Percentiles rank a stretch among this genome's conserved stretches.
Evolutionary conservation across 108 stramenopile genomes (phyloP).

Genomic region (Licmophora abbreviata): DNA sequence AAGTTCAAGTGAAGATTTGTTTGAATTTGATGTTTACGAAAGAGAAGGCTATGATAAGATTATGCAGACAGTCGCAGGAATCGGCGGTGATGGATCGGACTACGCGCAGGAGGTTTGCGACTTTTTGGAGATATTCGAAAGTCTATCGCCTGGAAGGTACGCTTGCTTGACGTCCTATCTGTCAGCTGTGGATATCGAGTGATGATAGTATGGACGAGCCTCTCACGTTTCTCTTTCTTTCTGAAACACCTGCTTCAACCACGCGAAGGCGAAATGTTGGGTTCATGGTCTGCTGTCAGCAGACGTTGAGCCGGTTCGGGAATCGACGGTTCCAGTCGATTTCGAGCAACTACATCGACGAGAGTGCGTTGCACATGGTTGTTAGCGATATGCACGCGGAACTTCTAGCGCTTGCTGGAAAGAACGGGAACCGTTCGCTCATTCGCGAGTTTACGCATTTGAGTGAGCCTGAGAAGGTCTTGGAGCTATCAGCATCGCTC

Average conservation of each 20-base stretch:
- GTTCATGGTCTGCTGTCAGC: constrained; percentile 45
- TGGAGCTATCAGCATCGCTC: constrained; percentile 35
- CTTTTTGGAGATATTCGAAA: constrained; percentile 43
- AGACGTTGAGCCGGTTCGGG: constrained; percentile 45
- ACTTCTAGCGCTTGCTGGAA: constrained; percentile 14
- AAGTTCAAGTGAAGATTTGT: constrained; percentile 11
- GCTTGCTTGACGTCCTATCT: too few relatives aligned
- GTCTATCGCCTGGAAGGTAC: constrained; percentile 24
- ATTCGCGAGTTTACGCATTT: constrained; percentile 27
- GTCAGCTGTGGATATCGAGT: constrained; percentile 1
- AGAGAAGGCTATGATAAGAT: constrained; percentile 42
- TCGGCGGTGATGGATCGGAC: constrained; percentile 19
- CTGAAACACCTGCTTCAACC: too few relatives aligned
- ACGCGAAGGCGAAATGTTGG: too few relatives aligned
- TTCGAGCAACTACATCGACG: constrained; percentile 17
- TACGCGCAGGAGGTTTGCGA: constrained; percentile 26
- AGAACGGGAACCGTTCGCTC: constrained; percentile 19
- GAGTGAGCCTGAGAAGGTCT: neutral
- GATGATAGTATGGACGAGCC: constrained; percentile 3
- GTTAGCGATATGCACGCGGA: constrained; percentile 47
- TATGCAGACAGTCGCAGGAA: constrained; percentile 31
- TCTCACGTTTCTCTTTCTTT: too few relatives aligned
- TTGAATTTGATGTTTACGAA: constrained; percentile 45
- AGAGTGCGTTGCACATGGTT: constrained; percentile 23
- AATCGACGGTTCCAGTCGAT: constrained; percentile 32